A percentile compares a stretch with the other conserved stretches of the same genome.
Evolutionary conservation across 2,329 filamentous ascomycete species (phyloP).

Genomic region (Zalaria obscura): DNA sequence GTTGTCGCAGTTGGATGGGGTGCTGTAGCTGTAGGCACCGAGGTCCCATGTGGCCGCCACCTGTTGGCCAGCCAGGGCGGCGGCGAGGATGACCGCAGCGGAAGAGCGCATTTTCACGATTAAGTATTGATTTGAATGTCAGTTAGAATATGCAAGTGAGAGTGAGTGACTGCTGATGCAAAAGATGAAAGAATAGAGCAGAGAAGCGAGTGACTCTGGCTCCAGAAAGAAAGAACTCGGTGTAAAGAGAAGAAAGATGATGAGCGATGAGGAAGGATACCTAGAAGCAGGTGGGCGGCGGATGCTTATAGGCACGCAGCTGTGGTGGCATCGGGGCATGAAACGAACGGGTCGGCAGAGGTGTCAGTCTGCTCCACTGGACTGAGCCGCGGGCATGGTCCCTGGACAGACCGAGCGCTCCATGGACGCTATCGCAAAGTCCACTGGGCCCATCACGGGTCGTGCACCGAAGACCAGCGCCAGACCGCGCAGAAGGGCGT

Average conservation of each 20-base stretch:
- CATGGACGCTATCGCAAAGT: no score
- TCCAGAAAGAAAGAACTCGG: conserved; percentile 14
- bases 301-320: background rate
- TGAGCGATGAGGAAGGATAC: background rate
- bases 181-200: conserved; percentile 13
- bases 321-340: background rate
- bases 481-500: background rate
- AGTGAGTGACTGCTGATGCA: conserved; percentile 9
- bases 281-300: background rate
- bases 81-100: conserved; percentile 25
- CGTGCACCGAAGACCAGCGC: background rate
- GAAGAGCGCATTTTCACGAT: conserved; percentile 12
- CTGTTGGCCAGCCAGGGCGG: conserved; percentile 32
- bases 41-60: conserved; percentile 36
- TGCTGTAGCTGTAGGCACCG: conserved; percentile 43
- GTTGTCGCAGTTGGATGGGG: conserved; percentile 62
- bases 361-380: no score
- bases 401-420: no score
- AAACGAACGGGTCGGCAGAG: background rate
- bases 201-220: conserved; percentile 33
- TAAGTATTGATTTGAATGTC: conserved; percentile 1
- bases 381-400: no score
- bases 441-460: background rate
- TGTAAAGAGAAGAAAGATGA: conserved; percentile 11
- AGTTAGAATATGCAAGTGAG: conserved; percentile 5